These are phyloP conservation scores for Fomitiporia mediterranea DNA, from an alignment of 1,284 basidiomycete genomes.

Conservation along the genomic window DNA sequence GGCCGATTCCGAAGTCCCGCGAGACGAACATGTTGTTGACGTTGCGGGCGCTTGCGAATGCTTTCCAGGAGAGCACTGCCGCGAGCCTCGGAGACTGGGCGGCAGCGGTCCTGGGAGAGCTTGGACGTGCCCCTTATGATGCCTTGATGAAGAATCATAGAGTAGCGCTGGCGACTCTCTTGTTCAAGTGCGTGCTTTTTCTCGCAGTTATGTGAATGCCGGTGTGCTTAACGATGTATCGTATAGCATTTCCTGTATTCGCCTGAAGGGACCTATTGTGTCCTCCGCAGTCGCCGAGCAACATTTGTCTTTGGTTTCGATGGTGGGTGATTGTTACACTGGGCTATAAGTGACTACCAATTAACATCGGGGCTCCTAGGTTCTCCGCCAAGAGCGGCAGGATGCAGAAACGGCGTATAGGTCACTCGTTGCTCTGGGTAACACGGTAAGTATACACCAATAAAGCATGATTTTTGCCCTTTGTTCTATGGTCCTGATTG, in stretches of 20 bases:
- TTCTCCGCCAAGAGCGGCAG: constrained; percentile 59
- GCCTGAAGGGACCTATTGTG: constrained; percentile 38
- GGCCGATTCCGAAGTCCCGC: constrained; percentile 58
- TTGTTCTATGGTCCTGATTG: not conserved
- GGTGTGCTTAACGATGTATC: not conserved
- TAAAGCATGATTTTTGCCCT: constrained; percentile 1
- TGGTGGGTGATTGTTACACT: constrained; percentile 19
- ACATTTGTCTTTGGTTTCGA: constrained; percentile 21
- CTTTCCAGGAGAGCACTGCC: constrained; percentile 53
- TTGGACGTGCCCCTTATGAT: constrained; percentile 47
- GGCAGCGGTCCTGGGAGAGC: constrained; percentile 48
- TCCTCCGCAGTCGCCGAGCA: constrained; percentile 22
- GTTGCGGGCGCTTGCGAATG: constrained; percentile 78
- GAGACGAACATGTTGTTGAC: constrained; percentile 88
- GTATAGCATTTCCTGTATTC: constrained; percentile 58
- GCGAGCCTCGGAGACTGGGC: constrained; percentile 47
- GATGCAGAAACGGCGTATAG: constrained; percentile 88
- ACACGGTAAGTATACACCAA: constrained; percentile 53
- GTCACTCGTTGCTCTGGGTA: constrained; percentile 82
- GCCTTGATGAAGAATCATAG: constrained; percentile 66
- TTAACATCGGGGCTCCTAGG: constrained; percentile 34
- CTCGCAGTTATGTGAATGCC: not conserved
- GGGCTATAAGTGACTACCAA: constrained; percentile 16
- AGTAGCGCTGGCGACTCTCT: constrained; percentile 68
- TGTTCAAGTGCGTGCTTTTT: constrained; percentile 66